Evolutionary conservation across 2,329 filamentous ascomycete genomes (phyloP).

Genomic region (Aureobasidium lini): DNA sequence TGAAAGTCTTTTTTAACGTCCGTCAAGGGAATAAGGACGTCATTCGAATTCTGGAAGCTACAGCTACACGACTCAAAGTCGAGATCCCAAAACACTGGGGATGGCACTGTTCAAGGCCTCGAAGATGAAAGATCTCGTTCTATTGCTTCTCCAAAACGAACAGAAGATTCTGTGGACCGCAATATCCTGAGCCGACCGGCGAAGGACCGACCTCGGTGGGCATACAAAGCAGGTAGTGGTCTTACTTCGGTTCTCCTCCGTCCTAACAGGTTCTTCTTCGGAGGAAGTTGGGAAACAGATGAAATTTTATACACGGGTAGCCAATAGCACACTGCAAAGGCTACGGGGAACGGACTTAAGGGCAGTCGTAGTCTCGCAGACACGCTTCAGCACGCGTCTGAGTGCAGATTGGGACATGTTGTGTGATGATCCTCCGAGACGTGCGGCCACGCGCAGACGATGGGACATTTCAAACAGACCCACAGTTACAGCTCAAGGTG

Average conservation of each 20-base stretch:
- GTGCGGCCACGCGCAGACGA: constrained; percentile 6
- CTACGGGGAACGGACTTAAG: not conserved
- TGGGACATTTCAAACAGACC: not conserved
- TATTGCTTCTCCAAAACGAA: not conserved
- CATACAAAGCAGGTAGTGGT: not conserved
- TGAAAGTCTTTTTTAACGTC: constrained; percentile 12
- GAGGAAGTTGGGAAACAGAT: not conserved
- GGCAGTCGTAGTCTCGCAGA: not conserved
- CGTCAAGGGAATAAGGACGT: not conserved
- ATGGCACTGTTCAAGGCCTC: not conserved
- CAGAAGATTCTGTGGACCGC: not conserved
- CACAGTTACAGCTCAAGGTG: constrained; percentile 1
- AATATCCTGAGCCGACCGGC: constrained; percentile 5
- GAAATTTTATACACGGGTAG: not conserved
- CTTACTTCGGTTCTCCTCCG: constrained; percentile 11
- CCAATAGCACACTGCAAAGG: not conserved
- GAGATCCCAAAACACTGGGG: not conserved
- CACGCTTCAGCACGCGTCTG: not conserved
- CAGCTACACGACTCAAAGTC: not conserved
- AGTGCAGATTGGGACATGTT: not conserved
- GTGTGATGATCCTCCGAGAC: constrained; percentile 7
- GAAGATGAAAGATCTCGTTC: not conserved
- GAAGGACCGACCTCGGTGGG: constrained; percentile 12
- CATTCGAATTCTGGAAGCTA: not conserved
- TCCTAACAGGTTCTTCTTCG: constrained; percentile 10